phyloP scores from a whole-genome alignment of 441 rosid genomes.

The Jatropha podagrica region DNA sequence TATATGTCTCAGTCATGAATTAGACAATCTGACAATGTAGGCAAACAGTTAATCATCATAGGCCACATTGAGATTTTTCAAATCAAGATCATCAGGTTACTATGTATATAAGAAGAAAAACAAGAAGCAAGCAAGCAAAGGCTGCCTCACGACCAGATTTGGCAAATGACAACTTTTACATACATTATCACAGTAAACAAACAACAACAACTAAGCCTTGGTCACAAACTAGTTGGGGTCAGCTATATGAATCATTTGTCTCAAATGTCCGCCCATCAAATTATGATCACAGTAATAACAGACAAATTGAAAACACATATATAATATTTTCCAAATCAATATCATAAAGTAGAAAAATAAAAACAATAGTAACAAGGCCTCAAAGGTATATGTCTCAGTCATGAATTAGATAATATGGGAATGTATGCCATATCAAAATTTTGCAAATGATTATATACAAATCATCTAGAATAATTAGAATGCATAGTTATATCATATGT shows the following conservation, averaged over 20 bases:
- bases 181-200: not conserved
- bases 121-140: not conserved
- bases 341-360: too few relatives aligned
- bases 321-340: not conserved
- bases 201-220: too few relatives aligned
- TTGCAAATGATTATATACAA: not conserved
- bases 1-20: slow-evolving; percentile 1
- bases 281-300: not conserved
- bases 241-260: too few relatives aligned
- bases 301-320: too few relatives aligned
- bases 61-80: not conserved
- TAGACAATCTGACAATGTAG: slow-evolving; percentile 1
- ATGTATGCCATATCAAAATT: not conserved
- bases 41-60: not conserved
- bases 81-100: too few relatives aligned
- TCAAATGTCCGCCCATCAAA: too few relatives aligned
- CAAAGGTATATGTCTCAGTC: not conserved
- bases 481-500: not conserved
- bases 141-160: slow-evolving; percentile 20
- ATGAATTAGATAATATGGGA: not conserved
- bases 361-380: not conserved
- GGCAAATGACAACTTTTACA: not conserved
- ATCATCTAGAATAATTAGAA: not conserved
- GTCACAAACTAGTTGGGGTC: too few relatives aligned
- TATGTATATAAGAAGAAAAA: too few relatives aligned